Conservation (phyloP, 1,284 basidiomycete species). For the Ceratobasidium sp. region DNA sequence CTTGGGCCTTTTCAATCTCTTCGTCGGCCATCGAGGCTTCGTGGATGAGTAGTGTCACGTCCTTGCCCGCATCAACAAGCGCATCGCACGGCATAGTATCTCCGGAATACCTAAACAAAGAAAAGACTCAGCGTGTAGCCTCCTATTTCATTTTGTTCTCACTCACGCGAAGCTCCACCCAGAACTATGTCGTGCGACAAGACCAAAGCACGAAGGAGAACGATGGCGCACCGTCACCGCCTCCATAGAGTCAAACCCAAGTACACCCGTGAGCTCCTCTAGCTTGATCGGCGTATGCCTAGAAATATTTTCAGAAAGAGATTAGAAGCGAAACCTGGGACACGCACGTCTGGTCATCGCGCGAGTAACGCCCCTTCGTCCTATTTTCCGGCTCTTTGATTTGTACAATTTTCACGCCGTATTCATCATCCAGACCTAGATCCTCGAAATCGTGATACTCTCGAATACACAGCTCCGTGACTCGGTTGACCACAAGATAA, state of each 20-base stretch:
- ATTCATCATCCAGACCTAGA: slow-evolving; percentile 68
- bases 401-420: slow-evolving; percentile 68
- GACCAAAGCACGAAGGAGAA: slow-evolving; percentile 74
- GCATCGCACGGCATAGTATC: slow-evolving; percentile 86
- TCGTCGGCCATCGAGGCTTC: slow-evolving; percentile 92
- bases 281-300: slow-evolving; percentile 18
- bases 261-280: slow-evolving; percentile 9
- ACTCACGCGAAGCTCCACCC: slow-evolving; percentile 88
- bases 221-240: slow-evolving; percentile 64
- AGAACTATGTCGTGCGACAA: slow-evolving; percentile 73
- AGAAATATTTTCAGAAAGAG: background rate
- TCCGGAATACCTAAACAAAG: slow-evolving; percentile 75
- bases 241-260: slow-evolving; percentile 32
- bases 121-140: slow-evolving; percentile 37
- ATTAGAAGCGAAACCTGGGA: background rate
- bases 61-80: slow-evolving; percentile 75
- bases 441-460: slow-evolving; percentile 77
- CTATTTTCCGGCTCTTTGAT: slow-evolving; percentile 67
- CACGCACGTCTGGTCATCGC: background rate
- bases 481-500: slow-evolving; percentile 75
- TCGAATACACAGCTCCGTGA: slow-evolving; percentile 71
- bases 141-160: slow-evolving; percentile 37
- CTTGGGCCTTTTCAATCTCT: slow-evolving; percentile 72
- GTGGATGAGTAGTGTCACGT: slow-evolving; percentile 89
- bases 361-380: slow-evolving; percentile 57